Base-by-base conservation (phyloP, 2,329 filamentous ascomycete species). In the Hortaea werneckii region DNA sequence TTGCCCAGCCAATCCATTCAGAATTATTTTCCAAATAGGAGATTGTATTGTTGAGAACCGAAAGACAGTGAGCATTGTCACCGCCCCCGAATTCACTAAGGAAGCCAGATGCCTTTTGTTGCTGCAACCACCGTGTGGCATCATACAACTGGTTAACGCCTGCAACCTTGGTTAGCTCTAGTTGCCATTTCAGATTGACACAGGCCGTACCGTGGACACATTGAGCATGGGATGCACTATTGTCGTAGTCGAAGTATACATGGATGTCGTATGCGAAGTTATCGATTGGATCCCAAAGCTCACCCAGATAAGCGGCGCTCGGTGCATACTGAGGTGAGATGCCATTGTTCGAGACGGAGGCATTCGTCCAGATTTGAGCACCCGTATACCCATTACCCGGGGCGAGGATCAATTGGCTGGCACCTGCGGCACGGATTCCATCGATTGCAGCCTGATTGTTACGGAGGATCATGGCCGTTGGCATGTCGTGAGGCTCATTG, bases 401-500 rank as follows among this genome's bases (percentile, higher is more conserved):
- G 5, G 44, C 44, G 39, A 46, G 34, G 38, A 46, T 46, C 5
- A 46, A 29, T 27, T 46, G 44, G 13, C 28, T 46, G 20, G 44
- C 44, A 12, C 44, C 44, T 5, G 38, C 20, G 30, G 13, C 27
- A n/a, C 44, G 37, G 39, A 46, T 46, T 28, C 44, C 44, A 32
- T 41, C 42, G 38, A 46, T 46, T 11, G 44, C 44, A 6, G 44
- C 44, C 38, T 46, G 39, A 32, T 46, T 39, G 44, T 46, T 42
- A 12, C 35, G 28, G 8, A 46, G 39, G 10, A 46, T 20, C 10
- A 46, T 38, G 10, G 28, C 8, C 3, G 44, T 46, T 6, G 38
- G 38, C 44, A 46, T 46, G 30, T 46, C 44, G 30, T 46, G 44
- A 11, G 44, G 44, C 39, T 46, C 44, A 30, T 46, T 46, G 38